These are phyloP conservation scores for Lenzites betulinus DNA, from an alignment of 768 basidiomycete species.

Conservation along the genomic window DNA sequence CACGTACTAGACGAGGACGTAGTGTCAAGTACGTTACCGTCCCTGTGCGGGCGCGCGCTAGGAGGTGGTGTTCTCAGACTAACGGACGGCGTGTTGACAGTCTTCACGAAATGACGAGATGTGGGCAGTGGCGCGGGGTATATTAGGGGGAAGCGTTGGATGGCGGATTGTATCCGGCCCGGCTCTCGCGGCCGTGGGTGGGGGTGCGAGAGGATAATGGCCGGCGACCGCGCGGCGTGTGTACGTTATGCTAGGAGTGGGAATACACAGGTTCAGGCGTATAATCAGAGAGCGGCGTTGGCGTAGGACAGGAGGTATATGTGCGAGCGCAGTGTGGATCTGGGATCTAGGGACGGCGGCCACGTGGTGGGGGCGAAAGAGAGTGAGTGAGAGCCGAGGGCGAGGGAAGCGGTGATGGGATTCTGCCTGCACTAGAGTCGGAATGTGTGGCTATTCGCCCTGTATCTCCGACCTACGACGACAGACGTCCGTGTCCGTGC, in stretches of 20 bases:
- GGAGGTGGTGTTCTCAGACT: constrained; percentile 3
- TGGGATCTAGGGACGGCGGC: constrained; percentile 9
- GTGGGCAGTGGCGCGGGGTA: background rate
- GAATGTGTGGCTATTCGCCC: constrained; percentile 5
- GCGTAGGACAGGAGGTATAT: background rate
- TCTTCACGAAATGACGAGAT: constrained; percentile 39
- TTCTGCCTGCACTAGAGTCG: background rate
- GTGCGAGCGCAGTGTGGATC: background rate
- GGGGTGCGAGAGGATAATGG: background rate
- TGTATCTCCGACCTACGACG: constrained; percentile 11
- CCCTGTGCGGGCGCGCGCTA: background rate
- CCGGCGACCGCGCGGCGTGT: background rate
- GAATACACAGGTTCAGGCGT: background rate
- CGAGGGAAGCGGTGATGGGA: background rate
- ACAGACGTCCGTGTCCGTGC: background rate
- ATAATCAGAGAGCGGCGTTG: background rate
- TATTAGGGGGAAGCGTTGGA: background rate
- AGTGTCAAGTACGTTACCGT: constrained; percentile 69
- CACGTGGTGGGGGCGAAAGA: constrained; percentile 4
- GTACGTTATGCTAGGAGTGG: background rate
- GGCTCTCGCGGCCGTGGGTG: no score
- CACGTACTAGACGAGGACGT: constrained; percentile 87
- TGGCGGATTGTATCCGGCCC: background rate
- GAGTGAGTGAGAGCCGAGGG: background rate
- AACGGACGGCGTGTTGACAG: constrained; percentile 25